A percentile compares a stretch with the other conserved stretches of the same genome.
Conservation (phyloP, 2,329 filamentous ascomycete species). For the Cytospora chrysosperma region DNA sequence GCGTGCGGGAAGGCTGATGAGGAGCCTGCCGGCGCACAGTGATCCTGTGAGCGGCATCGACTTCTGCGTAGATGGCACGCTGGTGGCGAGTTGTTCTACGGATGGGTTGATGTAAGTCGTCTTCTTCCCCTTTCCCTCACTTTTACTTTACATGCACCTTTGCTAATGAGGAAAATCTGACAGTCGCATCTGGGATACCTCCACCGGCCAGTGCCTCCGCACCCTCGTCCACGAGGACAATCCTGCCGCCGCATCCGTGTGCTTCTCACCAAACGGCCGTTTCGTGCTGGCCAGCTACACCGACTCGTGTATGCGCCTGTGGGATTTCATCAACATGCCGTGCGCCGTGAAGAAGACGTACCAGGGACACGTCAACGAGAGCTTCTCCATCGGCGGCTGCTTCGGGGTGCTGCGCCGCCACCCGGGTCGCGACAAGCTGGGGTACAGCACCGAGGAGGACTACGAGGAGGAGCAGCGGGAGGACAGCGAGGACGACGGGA, state of each 20-base stretch:
- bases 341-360: constrained; percentile 89
- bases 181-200: constrained; percentile 91
- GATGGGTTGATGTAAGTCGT: constrained; percentile 75
- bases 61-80: constrained; percentile 86
- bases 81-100: constrained; percentile 87
- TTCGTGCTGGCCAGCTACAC: constrained; percentile 90
- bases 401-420: constrained; percentile 61
- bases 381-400: constrained; percentile 79
- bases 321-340: constrained; percentile 85
- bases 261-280: constrained; percentile 91
- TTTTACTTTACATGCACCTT: neutral
- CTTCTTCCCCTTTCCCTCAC: constrained; percentile 26
- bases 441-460: constrained; percentile 20
- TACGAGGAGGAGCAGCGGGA: constrained; percentile 25
- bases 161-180: neutral
- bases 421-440: constrained; percentile 18
- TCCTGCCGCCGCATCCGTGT: constrained; percentile 81
- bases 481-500: constrained; percentile 24
- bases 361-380: constrained; percentile 82
- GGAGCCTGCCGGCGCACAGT: constrained; percentile 87
- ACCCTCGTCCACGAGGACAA: constrained; percentile 97
- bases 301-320: constrained; percentile 85
- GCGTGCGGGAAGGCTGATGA: constrained; percentile 81
- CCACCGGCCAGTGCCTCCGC: constrained; percentile 89
- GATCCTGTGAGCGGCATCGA: constrained; percentile 94